Evolutionary conservation across 108 stramenopile genomes (phyloP).

Genomic region (Epithemia pelagica): DNA sequence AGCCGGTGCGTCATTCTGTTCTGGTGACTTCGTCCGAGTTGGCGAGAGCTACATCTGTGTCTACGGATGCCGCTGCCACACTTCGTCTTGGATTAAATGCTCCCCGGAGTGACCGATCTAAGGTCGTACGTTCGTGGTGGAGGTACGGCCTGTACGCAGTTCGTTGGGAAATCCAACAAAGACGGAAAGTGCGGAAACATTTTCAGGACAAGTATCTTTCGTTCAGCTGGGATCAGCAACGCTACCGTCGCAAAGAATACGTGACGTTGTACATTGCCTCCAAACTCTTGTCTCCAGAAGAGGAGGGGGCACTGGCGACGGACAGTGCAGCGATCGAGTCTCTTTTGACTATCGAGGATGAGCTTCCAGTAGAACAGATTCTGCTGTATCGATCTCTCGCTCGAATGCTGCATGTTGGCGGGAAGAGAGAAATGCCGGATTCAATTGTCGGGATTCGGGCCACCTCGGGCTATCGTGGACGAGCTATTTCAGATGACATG

Average conservation of each 20-base stretch:
- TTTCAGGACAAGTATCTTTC: conserved; percentile 26
- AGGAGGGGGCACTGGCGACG: conserved; percentile 5
- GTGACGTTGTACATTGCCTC: conserved; percentile 46
- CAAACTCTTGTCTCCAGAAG: conserved; percentile 12
- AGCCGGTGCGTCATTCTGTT: conserved; percentile 6
- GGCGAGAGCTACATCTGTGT: background rate
- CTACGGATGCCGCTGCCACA: background rate
- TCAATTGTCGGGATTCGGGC: conserved; percentile 17
- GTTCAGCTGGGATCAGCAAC: conserved; percentile 49
- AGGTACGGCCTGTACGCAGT: conserved; percentile 44
- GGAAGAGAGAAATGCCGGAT: conserved; percentile 24
- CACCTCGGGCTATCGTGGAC: background rate
- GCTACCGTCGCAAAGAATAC: conserved; percentile 51
- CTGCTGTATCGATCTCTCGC: conserved; percentile 54
- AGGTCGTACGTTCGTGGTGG: conserved; percentile 60
- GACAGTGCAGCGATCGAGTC: background rate
- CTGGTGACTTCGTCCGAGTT: background rate
- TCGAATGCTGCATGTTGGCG: conserved; percentile 31
- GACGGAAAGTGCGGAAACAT: conserved; percentile 25
- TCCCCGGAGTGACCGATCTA: background rate
- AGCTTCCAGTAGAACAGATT: conserved; percentile 64
- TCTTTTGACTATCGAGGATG: conserved; percentile 45
- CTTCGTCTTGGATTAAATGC: background rate
- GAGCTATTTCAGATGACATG: background rate
- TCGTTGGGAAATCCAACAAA: conserved; percentile 41